Evolutionary conservation across 2,329 filamentous ascomycete genomes (phyloP), one percentile per base, ranked within the genome.

Genomic region (Colletotrichum limetticola): DNA sequence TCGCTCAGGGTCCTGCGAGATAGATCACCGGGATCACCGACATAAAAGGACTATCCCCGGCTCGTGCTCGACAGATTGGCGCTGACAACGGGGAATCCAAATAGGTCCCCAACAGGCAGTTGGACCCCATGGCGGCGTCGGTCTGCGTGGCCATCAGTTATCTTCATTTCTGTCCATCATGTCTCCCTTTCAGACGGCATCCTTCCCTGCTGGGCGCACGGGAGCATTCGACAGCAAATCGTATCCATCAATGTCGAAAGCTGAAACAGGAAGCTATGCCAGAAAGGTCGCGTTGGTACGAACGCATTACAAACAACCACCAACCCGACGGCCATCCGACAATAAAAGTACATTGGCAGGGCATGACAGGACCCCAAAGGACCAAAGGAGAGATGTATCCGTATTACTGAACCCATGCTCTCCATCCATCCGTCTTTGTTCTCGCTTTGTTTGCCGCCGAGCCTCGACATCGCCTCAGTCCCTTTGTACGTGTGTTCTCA

Each of bases 241-340:
- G 24, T 32, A 19, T n/a, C 42, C 55, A 24, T 71, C 71, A n/a
- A 59, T 28, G 37, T 65, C 26, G 60, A 61, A 49, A 49, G 62
- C 67, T 66, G 70, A 73, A 66, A 74, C 66, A 53, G 56, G 58
- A 63, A 55, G 64, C 66, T 63, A 72, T 75, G 16, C 74, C 71
- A 46, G 30, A 58, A 66, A n/a, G n/a, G 71, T 60, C n/a, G 35
- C 71, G 37, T 30, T 63, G 26, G 58, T 32, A 66, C 22, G 28
- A 71, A 60, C 16, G 56, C 60, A 61, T 56, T 57, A 42, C 35
- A 66, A 52, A 42, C 28, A 73, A 14, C 60, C 26, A 58, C 35
- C 49, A 49, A 68, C 46, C 53, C 57, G 56, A 59, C 59, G 56
- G 30, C 52, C 12, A 63, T 30, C 67, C 37, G 62, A 24, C 12